A percentile compares a stretch with the other conserved stretches of the same genome.
Conservation (phyloP, 2,329 filamentous ascomycete genomes). For the Ceratocystis smalleyi region DNA sequence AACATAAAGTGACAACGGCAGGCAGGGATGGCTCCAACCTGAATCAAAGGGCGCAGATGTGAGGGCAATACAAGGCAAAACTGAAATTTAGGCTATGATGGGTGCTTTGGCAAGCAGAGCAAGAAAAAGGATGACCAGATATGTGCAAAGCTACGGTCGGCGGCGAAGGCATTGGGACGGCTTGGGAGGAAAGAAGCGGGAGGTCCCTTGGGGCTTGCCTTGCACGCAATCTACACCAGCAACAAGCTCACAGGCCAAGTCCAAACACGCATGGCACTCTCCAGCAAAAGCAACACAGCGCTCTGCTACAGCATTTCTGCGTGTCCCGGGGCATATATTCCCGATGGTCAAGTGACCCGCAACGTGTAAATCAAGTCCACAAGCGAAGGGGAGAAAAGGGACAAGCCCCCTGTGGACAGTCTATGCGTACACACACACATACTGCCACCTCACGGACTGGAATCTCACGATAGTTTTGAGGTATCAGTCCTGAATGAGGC, state of each 20-base stretch:
- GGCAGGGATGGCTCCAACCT: background rate
- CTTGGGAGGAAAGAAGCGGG: too few relatives aligned
- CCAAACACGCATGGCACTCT: background rate
- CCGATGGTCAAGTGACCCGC: background rate
- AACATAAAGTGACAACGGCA: background rate
- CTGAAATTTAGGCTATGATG: background rate
- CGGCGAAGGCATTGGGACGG: too few relatives aligned
- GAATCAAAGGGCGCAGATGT: background rate
- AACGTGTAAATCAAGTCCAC: background rate
- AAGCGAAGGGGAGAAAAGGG: background rate
- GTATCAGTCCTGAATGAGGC: background rate
- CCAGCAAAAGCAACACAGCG: background rate
- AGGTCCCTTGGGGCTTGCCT: too few relatives aligned
- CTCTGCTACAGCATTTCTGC: background rate
- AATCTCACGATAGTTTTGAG: slow-evolving; percentile 2
- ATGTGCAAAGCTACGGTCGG: too few relatives aligned
- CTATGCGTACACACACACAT: background rate
- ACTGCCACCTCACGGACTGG: background rate
- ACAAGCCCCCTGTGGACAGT: background rate
- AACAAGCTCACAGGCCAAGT: too few relatives aligned
- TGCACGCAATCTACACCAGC: too few relatives aligned
- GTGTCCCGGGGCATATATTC: background rate
- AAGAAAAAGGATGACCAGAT: background rate
- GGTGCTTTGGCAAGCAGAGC: background rate
- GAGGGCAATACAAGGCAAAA: background rate